Evolutionary conservation across 257 asterid species (phyloP).

Genomic region (Petrea volubilis): DNA sequence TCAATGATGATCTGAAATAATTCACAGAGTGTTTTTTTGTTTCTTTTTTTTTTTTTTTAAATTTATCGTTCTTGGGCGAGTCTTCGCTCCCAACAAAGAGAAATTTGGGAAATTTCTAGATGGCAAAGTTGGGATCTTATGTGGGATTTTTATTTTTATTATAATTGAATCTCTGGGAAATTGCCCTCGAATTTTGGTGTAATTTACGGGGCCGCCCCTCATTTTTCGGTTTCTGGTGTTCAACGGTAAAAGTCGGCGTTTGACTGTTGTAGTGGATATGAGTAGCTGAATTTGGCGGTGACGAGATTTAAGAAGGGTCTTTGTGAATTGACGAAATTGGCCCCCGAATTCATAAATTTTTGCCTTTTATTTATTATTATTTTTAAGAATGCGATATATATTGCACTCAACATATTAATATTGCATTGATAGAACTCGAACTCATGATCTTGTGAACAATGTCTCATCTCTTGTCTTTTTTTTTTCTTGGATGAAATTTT

Average conservation of each 20-base stretch:
- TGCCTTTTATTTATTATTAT: no score
- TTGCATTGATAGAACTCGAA: no score
- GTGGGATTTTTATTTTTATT: slow-evolving; percentile 19
- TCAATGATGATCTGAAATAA: slow-evolving; percentile 25
- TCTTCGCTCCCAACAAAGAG: slow-evolving; percentile 40
- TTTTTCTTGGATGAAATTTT: no score
- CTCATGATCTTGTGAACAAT: no score
- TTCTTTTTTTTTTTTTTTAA: no score
- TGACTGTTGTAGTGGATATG: slow-evolving; percentile 24
- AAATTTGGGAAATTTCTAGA: slow-evolving; percentile 36
- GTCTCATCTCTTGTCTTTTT: no score
- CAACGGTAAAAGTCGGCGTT: slow-evolving; percentile 46
- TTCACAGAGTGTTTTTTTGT: neutral
- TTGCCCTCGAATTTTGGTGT: slow-evolving; percentile 14
- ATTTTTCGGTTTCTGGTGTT: slow-evolving; percentile 6
- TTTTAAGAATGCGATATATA: no score
- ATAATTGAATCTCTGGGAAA: slow-evolving; percentile 15
- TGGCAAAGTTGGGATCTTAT: slow-evolving; percentile 45
- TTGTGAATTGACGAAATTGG: neutral
- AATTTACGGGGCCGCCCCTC: slow-evolving; percentile 58
- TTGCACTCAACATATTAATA: no score
- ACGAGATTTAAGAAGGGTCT: neutral
- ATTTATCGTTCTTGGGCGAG: slow-evolving; percentile 26
- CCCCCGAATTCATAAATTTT: neutral
- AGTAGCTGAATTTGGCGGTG: neutral